These are phyloP conservation scores for Populus trichocarpa DNA, from an alignment of 441 rosid species.

Conservation along the genomic window DNA sequence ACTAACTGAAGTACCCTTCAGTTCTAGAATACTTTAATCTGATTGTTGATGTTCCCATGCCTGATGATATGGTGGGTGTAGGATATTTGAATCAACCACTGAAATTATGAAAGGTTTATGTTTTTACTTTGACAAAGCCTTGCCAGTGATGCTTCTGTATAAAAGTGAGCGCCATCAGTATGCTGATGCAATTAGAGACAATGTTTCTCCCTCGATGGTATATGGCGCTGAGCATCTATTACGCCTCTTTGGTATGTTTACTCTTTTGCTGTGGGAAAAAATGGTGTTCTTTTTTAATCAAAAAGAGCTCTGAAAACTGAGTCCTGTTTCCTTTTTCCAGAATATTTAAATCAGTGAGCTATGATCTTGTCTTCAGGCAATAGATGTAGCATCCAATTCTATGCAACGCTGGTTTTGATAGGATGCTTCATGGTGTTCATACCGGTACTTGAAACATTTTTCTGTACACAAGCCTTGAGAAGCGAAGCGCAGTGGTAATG, in stretches of 20 bases:
- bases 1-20: too few species aligned
- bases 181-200: slow-evolving; percentile 42
- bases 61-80: slow-evolving; percentile 25
- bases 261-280: not conserved
- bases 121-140: slow-evolving; percentile 80
- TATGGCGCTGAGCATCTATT: slow-evolving; percentile 96
- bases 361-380: not conserved
- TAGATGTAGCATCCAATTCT: not conserved
- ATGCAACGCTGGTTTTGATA: not conserved
- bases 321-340: not conserved
- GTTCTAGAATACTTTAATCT: not conserved
- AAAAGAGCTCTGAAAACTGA: not conserved
- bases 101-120: slow-evolving; percentile 74
- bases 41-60: not conserved
- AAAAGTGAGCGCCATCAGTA: slow-evolving; percentile 84
- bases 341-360: not conserved
- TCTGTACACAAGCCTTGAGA: not conserved
- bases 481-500: not conserved
- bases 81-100: slow-evolving; percentile 55
- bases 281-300: not conserved
- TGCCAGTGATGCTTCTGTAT: slow-evolving; percentile 76
- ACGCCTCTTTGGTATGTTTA: slow-evolving; percentile 77
- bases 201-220: slow-evolving; percentile 65
- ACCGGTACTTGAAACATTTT: not conserved
- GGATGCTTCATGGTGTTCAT: too few species aligned